Base-by-base conservation (phyloP, 192 early-diverging fungal genomes). In the Jimgerdemannia flammicorona region DNA sequence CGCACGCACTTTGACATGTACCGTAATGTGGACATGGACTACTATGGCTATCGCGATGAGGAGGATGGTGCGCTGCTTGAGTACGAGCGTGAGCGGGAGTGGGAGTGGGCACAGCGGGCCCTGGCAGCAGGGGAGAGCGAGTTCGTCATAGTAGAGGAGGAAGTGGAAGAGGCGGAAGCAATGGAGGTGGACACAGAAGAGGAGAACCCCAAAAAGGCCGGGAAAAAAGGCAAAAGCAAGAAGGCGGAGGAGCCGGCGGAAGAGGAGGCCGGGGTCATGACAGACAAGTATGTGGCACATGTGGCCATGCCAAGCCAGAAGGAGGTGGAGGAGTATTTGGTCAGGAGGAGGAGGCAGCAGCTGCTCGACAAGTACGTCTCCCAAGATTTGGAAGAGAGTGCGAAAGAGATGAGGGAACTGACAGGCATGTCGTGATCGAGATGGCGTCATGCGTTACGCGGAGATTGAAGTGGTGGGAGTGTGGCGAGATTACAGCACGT, bases 21-120 rank as follows among this genome's bases (percentile, higher is more conserved):
- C 70, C 84, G 87, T 66, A 87, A 92, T 40, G 90, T 95, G 11
- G 97, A 97, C 78, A 95, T 95, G 2, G 93, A 95, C 73, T 99
- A 99, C 80, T 99, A 93, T 74, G 96, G 97, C 43, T 99, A 96
- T 78, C 86, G 93, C 65, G 95, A 98, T 77, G 96, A 98, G 79
- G 90, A 93, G 64, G 96, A 97, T 80, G 94, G 92, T 6, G 75
- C 84, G 44, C 80, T 98, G 69, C 77, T 98, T 63, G 90, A 87
- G 73, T 95, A 93, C 78, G 95, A 96, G 79, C 84, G 87, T 63
- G 90, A 93, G 59, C 77, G 85, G 54, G 72, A 82, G 20, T 40
- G 75, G 72, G 87, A 80, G 4, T 66, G 59, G 43, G 8, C 67
- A 11, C 59, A 72, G 39, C 40, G 75, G 39, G 75, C 39, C 20